Base-by-base conservation (phyloP, 345 rosid genomes). In the Rhodomyrtus tomentosa region DNA sequence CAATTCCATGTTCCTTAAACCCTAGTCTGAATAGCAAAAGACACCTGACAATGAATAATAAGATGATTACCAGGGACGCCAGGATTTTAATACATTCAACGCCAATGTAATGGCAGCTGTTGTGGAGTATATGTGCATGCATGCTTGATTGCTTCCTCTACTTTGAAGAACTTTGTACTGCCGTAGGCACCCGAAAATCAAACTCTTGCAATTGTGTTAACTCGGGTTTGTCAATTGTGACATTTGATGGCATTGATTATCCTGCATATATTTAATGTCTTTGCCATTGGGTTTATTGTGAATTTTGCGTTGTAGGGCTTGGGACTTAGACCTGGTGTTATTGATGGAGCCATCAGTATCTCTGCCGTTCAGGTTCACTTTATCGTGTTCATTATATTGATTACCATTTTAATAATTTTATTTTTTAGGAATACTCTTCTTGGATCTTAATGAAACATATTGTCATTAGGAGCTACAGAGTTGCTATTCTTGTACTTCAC, bases 321-420 rank as follows among this genome's bases (percentile, higher is more conserved):
- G 89, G 96, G 92, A 82, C 83, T 97, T 84, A 94, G 98, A 50
- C 79, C 98, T 85, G 99, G 98, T 89, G 94, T 92, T 84, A 86
- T 97, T 38, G 98, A 97, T 81, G 99, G 99, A 83, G 99, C 96
- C 83, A 97, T 97, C 83, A 97, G 99, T 88, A 95, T 95, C 73
- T 97, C 99, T 2, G 98, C 99, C 86, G 93, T 95, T 86, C 98
- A 95, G 96, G 99, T 95, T 80, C 84, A 82, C 32, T 73, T 84
- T 80, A 18, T 83, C 2, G 76, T 3, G 12, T 55, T 24, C 27
- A 4, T 24, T 55, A 22, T 55, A 55, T 55, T 29, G 74, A 29
- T 29, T 32, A 15, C 32, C n/a, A 55, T 24, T 55, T 22, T 24
- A 55, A 22, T 22, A 10, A 22, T 55, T 55, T 55, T 55, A 55